A percentile compares a stretch with the other conserved stretches of the same genome.
Conservation (phyloP, 106 monocot genomes). For the Platanthera guangdongensis region DNA sequence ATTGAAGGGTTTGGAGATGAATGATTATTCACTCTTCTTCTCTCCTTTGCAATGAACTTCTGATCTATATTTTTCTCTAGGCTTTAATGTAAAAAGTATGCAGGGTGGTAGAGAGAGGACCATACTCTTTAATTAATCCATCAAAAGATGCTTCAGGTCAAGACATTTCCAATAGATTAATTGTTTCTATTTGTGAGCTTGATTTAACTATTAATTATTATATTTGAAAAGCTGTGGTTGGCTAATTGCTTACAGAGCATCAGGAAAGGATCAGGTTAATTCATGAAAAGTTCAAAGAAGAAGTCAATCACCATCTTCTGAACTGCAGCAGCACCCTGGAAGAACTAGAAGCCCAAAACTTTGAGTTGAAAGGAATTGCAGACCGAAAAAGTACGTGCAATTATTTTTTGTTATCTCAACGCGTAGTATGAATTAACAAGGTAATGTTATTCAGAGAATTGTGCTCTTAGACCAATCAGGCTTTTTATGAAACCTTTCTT, state of each 20-base stretch:
- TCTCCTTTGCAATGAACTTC: no score
- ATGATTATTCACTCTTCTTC: no score
- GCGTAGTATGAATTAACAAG: background rate
- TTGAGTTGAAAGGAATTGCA: slow-evolving; percentile 52
- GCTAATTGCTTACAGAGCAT: slow-evolving; percentile 37
- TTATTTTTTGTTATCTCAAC: background rate
- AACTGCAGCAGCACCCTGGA: slow-evolving; percentile 49
- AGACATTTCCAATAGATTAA: no score
- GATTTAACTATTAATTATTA: background rate
- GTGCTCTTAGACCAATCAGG: background rate
- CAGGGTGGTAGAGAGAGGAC: no score
- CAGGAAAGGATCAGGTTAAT: slow-evolving; percentile 46
- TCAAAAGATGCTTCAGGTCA: no score
- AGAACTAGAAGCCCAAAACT: slow-evolving; percentile 55
- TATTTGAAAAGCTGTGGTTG: background rate
- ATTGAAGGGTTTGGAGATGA: no score
- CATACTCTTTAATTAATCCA: no score
- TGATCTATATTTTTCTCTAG: no score
- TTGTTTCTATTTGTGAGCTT: background rate
- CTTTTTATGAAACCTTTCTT: background rate
- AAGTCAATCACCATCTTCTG: slow-evolving; percentile 57
- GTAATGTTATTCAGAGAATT: background rate
- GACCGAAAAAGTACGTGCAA: slow-evolving; percentile 67
- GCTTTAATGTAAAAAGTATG: no score
- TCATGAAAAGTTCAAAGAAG: slow-evolving; percentile 79